Percentiles rank a stretch among this genome's conserved stretches.
phyloP scores from a whole-genome alignment of 2,329 filamentous ascomycete genomes.

The Botrytis fragariae region DNA sequence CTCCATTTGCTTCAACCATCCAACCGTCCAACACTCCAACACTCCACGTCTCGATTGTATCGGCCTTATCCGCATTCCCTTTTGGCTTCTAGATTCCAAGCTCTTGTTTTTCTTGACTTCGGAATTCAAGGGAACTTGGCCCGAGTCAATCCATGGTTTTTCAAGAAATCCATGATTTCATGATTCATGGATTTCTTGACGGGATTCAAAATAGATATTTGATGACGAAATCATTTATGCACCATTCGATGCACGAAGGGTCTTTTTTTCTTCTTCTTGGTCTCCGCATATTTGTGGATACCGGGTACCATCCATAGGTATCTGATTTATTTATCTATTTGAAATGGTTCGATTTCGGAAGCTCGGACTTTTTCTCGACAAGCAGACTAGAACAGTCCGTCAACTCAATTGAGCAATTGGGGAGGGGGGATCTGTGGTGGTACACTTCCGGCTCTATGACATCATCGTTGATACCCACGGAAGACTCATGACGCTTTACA shows the following conservation, averaged over 20 bases:
- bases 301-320: neutral
- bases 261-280: neutral
- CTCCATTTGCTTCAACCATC: neutral
- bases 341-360: neutral
- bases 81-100: neutral
- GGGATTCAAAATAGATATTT: neutral
- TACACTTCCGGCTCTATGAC: neutral
- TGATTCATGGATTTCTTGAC: neutral
- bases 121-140: neutral
- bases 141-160: neutral
- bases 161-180: neutral
- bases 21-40: too few species aligned
- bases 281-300: constrained; percentile 2
- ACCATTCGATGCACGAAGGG: neutral
- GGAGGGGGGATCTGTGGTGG: neutral
- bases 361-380: neutral
- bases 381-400: neutral
- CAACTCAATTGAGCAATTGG: neutral
- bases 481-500: neutral
- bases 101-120: neutral
- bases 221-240: neutral
- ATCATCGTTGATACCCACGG: neutral
- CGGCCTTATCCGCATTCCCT: neutral
- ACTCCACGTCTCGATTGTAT: neutral
- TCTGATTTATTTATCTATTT: neutral